Evolutionary conservation across 2,329 filamentous ascomycete genomes (phyloP), one percentile per base, ranked within the genome.

Genomic region (Alternaria longipes): DNA sequence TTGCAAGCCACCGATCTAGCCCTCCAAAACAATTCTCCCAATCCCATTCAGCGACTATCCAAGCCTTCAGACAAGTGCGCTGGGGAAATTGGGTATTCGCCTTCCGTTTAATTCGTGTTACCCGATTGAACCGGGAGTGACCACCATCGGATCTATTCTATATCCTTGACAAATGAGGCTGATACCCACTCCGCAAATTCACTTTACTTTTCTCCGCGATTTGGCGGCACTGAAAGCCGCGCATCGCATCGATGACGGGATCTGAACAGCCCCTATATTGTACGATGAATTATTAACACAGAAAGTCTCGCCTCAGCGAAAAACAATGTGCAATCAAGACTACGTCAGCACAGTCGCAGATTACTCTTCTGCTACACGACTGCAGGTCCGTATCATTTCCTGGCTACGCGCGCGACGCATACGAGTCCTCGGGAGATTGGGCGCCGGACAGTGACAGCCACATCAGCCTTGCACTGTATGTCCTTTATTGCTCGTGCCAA

Each of bases 51-150:
- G 46, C 20, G 20, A 38, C 30, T 61, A 38, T 22, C 6, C 20
- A 8, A 20, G 46, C 24, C 32, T 8, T 24, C 20, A 54, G 11
- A 40, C 42, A 20, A 4, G 20, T 46, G 28, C 32, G 18, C 46
- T 50, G 30, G 46, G 28, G 54, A 34, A 22, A 44, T 20, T 32
- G 57, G 32, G 55, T 56, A 41, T 11, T 54, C 46, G 54, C 44
- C 58, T 62, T 63, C 30, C 52, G 54, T 63, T 62, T 58, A 8
- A 36, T 32, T 57, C 49, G 59, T 60, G 56, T 42, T 57, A 60
- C 59, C 62, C 64, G 59, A 66, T 66, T 59, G 54, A 63, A 36
- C 40, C 59, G 45, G 30, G 55, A 34, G 40, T 58, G 60, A 61
- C 61, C 65, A 60, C 49, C 51, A 54, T 68, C 63, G 60, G 62